phyloP scores from a whole-genome alignment of 176 grass and related monocot genomes.

The Aegilops speltoides region DNA sequence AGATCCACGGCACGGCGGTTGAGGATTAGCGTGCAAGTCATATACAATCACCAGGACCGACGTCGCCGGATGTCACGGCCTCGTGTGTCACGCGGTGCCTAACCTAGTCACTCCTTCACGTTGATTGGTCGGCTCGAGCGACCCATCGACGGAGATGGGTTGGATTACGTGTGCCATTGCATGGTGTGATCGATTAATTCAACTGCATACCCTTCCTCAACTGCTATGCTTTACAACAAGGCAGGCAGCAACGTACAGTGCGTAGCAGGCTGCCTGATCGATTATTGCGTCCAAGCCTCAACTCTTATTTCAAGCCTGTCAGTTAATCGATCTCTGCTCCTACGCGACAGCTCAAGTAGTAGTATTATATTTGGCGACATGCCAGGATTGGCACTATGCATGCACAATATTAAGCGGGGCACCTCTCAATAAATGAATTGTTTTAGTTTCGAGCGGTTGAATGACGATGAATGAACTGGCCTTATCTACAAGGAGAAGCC shows the following conservation, averaged over 20 bases:
- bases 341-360: not conserved
- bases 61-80: not conserved
- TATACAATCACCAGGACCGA: not conserved
- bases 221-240: not conserved
- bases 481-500: not conserved
- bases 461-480: not conserved
- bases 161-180: not conserved
- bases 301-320: not conserved
- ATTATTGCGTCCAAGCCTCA: not conserved
- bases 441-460: not conserved
- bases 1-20: not conserved
- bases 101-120: not conserved
- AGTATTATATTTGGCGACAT: not conserved
- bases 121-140: not conserved
- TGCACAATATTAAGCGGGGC: not conserved
- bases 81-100: not conserved
- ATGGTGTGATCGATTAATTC: not conserved
- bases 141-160: too few relatives aligned
- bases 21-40: conserved; percentile 8
- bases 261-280: not conserved
- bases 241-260: not conserved
- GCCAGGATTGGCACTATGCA: not conserved
- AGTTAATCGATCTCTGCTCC: not conserved
- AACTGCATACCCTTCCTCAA: not conserved
- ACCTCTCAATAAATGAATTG: not conserved